Evolutionary conservation across 2,329 filamentous ascomycete genomes (phyloP).

Genomic region (Penicillium oxalicum): DNA sequence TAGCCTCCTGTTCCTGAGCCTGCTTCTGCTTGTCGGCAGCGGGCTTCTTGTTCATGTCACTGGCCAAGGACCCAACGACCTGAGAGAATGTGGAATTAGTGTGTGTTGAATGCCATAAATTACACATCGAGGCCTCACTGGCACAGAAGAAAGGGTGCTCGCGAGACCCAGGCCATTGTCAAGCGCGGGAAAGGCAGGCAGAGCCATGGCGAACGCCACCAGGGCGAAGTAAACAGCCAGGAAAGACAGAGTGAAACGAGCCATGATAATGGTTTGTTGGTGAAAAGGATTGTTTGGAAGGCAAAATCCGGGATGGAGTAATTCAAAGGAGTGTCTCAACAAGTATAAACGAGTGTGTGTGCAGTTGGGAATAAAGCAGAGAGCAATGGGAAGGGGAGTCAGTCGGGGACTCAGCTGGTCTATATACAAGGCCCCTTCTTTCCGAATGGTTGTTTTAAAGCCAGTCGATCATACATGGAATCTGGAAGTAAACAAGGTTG

Average conservation of each 20-base stretch:
- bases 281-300: conserved; percentile 4
- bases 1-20: neutral
- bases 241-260: conserved; percentile 27
- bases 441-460: neutral
- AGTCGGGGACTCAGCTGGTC: conserved; percentile 2
- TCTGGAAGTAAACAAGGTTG: too few relatives aligned
- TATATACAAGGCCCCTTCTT: conserved; percentile 15
- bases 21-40: conserved; percentile 9
- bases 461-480: too few relatives aligned
- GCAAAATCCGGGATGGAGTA: conserved; percentile 5
- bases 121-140: conserved; percentile 10
- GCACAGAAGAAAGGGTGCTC: conserved; percentile 10
- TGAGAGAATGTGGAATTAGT: neutral
- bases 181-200: conserved; percentile 21
- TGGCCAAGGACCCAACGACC: conserved; percentile 15
- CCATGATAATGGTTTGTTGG: conserved; percentile 20
- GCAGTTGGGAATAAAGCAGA: conserved; percentile 3
- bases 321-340: conserved; percentile 9
- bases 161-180: conserved; percentile 5
- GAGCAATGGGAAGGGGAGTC: neutral
- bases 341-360: conserved; percentile 6
- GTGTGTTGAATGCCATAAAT: neutral
- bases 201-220: conserved; percentile 25
- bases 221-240: conserved; percentile 27
- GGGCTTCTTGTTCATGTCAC: conserved; percentile 10